A percentile compares a stretch with the other conserved stretches of the same genome.
Conservation (phyloP, 345 rosid genomes). For the Nephelium lappaceum region DNA sequence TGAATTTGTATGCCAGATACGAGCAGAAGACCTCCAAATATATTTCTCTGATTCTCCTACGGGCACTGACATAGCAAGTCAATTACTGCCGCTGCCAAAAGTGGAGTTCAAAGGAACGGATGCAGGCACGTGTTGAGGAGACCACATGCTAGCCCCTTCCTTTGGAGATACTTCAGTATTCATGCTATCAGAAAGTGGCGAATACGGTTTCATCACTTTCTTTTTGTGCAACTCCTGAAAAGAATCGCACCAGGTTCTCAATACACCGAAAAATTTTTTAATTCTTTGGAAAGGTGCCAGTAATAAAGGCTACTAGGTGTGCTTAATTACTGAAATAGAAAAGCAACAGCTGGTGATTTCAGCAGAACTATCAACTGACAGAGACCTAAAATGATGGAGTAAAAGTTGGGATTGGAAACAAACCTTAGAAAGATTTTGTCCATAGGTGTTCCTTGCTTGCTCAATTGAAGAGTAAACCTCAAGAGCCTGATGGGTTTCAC, state of each 20-base stretch:
- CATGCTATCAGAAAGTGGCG: slow-evolving; percentile 46
- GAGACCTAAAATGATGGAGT: neutral
- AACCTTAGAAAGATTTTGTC: slow-evolving; percentile 60
- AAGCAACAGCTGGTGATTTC: neutral
- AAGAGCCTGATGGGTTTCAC: slow-evolving; percentile 68
- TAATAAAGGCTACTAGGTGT: neutral
- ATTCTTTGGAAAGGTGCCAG: neutral
- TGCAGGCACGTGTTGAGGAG: slow-evolving; percentile 58
- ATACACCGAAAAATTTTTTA: neutral
- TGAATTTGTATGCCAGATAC: neutral
- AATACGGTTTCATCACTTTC: slow-evolving; percentile 83
- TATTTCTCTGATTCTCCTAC: neutral
- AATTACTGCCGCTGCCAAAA: slow-evolving; percentile 57
- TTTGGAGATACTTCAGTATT: slow-evolving; percentile 47
- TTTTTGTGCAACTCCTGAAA: slow-evolving; percentile 71
- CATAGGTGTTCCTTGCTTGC: slow-evolving; percentile 63
- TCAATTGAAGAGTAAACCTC: slow-evolving; percentile 75
- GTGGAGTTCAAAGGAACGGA: slow-evolving; percentile 53
- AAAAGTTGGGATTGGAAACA: slow-evolving; percentile 21
- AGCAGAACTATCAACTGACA: neutral
- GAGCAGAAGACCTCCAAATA: neutral
- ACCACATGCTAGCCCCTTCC: slow-evolving; percentile 49
- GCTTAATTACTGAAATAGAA: neutral
- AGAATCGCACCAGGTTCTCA: slow-evolving; percentile 6
- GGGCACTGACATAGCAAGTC: slow-evolving; percentile 10